Evolutionary conservation across 441 rosid genomes (phyloP).

Genomic region (Jatropha podagrica): DNA sequence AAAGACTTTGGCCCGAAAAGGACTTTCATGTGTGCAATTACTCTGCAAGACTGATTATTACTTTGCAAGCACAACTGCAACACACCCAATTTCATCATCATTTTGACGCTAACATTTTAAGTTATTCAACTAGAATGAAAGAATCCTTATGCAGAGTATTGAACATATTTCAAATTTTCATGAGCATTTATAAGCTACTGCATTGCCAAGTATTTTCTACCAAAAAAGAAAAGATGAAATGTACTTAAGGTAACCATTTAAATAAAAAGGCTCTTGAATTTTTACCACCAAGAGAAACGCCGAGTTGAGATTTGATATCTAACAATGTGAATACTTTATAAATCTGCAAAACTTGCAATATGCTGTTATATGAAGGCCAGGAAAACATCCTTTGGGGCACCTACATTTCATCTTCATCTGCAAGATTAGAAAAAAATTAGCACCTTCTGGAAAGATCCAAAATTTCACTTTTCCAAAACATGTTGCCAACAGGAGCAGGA

Average conservation of each 20-base stretch:
- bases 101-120: background rate
- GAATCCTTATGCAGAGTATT: background rate
- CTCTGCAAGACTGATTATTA: background rate
- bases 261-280: background rate
- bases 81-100: background rate
- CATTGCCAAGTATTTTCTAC: background rate
- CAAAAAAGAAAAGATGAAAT: background rate
- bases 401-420: constrained; percentile 22
- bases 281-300: background rate
- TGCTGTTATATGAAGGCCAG: background rate
- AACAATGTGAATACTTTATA: background rate
- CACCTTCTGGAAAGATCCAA: background rate
- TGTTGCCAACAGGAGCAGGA: background rate
- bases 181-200: background rate
- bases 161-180: background rate
- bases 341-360: constrained; percentile 17
- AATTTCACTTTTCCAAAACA: background rate
- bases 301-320: background rate
- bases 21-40: background rate
- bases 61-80: background rate
- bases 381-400: background rate
- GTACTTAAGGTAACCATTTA: background rate
- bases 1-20: background rate
- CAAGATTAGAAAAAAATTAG: constrained; percentile 12
- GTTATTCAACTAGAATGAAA: background rate